Evolutionary conservation across 495 filamentous ascomycete genomes (phyloP), one percentile per base, ranked within the genome.

Genomic region (Aspergillus hancockii): DNA sequence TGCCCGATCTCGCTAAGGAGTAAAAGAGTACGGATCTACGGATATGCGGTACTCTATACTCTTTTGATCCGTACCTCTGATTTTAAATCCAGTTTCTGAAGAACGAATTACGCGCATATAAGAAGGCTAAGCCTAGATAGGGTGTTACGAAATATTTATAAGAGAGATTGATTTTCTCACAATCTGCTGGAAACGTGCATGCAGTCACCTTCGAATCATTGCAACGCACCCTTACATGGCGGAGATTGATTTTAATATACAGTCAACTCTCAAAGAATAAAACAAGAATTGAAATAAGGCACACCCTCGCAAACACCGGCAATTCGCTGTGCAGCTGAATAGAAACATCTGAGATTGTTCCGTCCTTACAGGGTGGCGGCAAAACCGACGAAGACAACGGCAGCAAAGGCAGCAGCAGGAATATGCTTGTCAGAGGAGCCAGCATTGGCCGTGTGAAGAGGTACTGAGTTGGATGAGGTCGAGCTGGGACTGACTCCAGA

Each of bases 331-430:
- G 32, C 38, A 41, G 23, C 31, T 21, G 18, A 36, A 34, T 23
- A 38, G 21, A 36, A 18, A 32, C 6, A 49, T 38, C 21, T 1
- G 22, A 30, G 13, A 12, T 22, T 34, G 16, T 1, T 0, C 12
- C 19, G 34, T 22, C 28, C 54, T 71, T 63, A 78, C 52, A 78
- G 66, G 19, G 72, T 64, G 25, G 73, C 75, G 10, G 75, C 75
- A 47, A 72, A 71, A 6, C 73, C 75, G 23, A 74, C 55, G 54
- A 77, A 77, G 16, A 78, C 60, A 21, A 71, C 73, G 34, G 75
- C 75, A 52, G 64, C 72, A 59, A 78, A 66, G 10, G 71, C 67
- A 25, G 72, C 72, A 47, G 67, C 67, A 36, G 71, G 71, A 53
- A 75, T 60, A 54, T 76, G 67, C n/a, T 63, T 64, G 51, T 69